Conservation (phyloP, 805 yeast genomes). For the Citeromyces matritensis region DNA sequence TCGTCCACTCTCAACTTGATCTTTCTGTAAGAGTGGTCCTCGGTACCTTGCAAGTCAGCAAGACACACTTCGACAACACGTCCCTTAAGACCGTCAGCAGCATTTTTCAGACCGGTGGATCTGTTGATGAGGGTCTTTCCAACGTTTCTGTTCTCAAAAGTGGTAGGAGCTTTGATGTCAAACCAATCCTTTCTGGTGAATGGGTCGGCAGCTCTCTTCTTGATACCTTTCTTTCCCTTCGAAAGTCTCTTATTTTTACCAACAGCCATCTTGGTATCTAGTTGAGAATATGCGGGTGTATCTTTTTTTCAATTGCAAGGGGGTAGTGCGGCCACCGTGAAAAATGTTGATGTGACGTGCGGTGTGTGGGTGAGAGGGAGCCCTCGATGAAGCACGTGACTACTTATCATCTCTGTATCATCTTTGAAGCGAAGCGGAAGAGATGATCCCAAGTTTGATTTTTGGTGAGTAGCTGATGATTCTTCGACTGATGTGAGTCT, state of each 20-base stretch:
- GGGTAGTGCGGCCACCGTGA: neutral
- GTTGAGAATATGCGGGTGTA: neutral
- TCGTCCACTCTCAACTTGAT: conserved; percentile 96
- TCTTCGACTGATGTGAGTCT: too few species aligned
- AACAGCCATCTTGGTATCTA: conserved; percentile 32
- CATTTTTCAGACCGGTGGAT: conserved; percentile 95
- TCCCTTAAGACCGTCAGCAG: conserved; percentile 96
- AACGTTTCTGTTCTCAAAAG: conserved; percentile 96
- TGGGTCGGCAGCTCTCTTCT: conserved; percentile 99
- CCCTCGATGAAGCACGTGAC: neutral
- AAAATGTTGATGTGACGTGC: neutral
- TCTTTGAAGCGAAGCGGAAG: too few species aligned
- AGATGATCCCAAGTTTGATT: too few species aligned
- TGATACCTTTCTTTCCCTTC: conserved; percentile 90
- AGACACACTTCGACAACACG: conserved; percentile 91
- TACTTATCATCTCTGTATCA: neutral
- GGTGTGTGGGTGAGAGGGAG: neutral
- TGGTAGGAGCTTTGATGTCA: conserved; percentile 97
- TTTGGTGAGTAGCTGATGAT: too few species aligned
- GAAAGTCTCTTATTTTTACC: conserved; percentile 66
- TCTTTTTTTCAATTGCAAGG: neutral
- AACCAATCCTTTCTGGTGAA: conserved; percentile 99
- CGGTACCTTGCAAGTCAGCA: conserved; percentile 97
- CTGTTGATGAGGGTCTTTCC: conserved; percentile 98
- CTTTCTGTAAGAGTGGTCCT: conserved; percentile 97